phyloP scores from a whole-genome alignment of 345 rosid genomes.

The Gossypium herbaceum region DNA sequence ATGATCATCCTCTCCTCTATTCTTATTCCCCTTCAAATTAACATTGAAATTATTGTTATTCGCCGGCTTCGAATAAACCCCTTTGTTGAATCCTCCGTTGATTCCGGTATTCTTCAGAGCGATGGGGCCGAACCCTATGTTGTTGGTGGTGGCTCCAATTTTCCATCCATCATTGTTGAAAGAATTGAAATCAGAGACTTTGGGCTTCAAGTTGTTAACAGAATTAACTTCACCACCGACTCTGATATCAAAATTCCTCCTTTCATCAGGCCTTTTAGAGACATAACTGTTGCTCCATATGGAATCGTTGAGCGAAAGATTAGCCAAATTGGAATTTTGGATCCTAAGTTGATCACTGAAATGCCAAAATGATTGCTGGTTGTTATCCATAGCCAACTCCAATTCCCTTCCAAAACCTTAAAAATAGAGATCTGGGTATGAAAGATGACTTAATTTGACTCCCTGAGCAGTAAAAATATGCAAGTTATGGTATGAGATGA shows the following conservation, averaged over 20 bases:
- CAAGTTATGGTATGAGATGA: too few relatives aligned
- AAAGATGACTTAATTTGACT: neutral
- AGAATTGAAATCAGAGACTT: constrained; percentile 41
- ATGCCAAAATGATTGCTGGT: constrained; percentile 87
- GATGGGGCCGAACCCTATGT: constrained; percentile 29
- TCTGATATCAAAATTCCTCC: constrained; percentile 72
- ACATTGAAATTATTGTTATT: constrained; percentile 31
- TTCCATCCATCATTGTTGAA: constrained; percentile 52
- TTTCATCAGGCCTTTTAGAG: constrained; percentile 57
- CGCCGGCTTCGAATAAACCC: constrained; percentile 48
- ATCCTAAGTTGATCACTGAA: constrained; percentile 90
- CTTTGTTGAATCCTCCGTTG: constrained; percentile 81
- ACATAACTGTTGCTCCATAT: constrained; percentile 70
- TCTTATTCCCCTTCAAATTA: constrained; percentile 42
- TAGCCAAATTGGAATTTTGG: constrained; percentile 62
- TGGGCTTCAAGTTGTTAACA: constrained; percentile 30
- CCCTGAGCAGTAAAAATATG: neutral
- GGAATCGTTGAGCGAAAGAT: constrained; percentile 76
- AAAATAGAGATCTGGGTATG: constrained; percentile 17
- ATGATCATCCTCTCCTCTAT: constrained; percentile 46
- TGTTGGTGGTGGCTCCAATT: constrained; percentile 25
- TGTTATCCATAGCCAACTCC: constrained; percentile 52
- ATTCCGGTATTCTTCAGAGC: constrained; percentile 34
- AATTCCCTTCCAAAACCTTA: neutral
- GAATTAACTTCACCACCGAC: constrained; percentile 43